Percentiles rank a stretch among this genome's conserved stretches.
Conservation (phyloP, 139 green algal genomes). For the Yamagishiella unicocca region DNA sequence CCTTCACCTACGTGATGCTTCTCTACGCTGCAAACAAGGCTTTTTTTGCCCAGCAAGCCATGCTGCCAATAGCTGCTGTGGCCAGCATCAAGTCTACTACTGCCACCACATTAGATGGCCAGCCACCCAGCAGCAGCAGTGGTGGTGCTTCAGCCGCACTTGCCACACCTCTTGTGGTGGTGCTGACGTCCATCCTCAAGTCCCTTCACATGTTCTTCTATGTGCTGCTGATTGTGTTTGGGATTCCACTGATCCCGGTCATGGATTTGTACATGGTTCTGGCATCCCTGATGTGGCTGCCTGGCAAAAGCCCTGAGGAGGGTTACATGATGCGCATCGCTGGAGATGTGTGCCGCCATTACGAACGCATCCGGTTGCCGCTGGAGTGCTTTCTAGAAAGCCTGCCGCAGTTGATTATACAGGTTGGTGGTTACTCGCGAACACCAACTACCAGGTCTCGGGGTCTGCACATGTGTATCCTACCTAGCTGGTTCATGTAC, state of each 20-base stretch:
- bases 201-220: too few species aligned
- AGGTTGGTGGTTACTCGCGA: background rate
- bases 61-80: background rate
- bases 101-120: too few species aligned
- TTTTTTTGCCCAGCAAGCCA: background rate
- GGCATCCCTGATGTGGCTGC: background rate
- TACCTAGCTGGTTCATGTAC: too few species aligned
- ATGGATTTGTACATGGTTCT: constrained; percentile 3
- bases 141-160: background rate
- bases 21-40: background rate
- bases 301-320: background rate
- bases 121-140: background rate
- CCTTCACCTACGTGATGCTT: background rate
- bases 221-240: constrained; percentile 1
- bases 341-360: background rate
- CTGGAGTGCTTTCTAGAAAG: constrained; percentile 18
- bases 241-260: background rate
- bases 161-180: background rate
- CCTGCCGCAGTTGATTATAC: background rate
- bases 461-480: background rate
- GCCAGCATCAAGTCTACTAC: too few species aligned
- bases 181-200: background rate
- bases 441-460: background rate
- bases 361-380: constrained; percentile 8
- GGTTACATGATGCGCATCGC: background rate